Evolutionary conservation across 805 yeast species (phyloP), one percentile per base, ranked within the genome.

Genomic region (Lipomyces anomalus): DNA sequence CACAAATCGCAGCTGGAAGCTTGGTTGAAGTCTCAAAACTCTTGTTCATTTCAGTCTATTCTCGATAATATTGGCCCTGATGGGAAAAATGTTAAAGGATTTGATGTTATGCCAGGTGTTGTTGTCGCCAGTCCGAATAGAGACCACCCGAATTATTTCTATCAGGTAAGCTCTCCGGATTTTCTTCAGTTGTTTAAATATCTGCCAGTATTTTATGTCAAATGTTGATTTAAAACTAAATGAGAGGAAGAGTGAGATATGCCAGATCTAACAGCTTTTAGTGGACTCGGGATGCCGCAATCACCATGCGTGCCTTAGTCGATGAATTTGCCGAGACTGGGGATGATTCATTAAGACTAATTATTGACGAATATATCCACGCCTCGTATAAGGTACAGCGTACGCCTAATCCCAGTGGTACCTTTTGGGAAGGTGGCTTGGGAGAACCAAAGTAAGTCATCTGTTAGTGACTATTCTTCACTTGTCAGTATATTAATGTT

Each of bases 401-500:
- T 44, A 63, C 74, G 1, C 67, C 70, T 38, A 90, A 87, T 60
- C 78, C 76, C 22, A 79, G 88, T 7, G 97, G 97, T 0, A 60
- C 63, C 1, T 77, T 76, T 40, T 63, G 53, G 26, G 22, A 50
- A 13, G 59, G 50, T 6, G 87, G 85, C 1, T 69, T 89, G 28
- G 97, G 97, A 1, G 97, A 90, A 62, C 97, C 97, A 5, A 90
- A 90, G 63, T 90, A n/a, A n/a, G n/a, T n/a, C n/a, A n/a, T n/a
- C n/a, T n/a, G n/a, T n/a, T n/a, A n/a, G n/a, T n/a, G n/a, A n/a
- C n/a, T n/a, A n/a, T n/a, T n/a, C n/a, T n/a, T n/a, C n/a, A n/a
- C n/a, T n/a, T n/a, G n/a, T n/a, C n/a, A n/a, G n/a, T n/a, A n/a
- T n/a, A n/a, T n/a, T n/a, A n/a, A n/a, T n/a, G n/a, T n/a, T n/a